phyloP scores from a whole-genome alignment of 2,329 filamentous ascomycete species.

The Aspergillus quadricinctus region DNA sequence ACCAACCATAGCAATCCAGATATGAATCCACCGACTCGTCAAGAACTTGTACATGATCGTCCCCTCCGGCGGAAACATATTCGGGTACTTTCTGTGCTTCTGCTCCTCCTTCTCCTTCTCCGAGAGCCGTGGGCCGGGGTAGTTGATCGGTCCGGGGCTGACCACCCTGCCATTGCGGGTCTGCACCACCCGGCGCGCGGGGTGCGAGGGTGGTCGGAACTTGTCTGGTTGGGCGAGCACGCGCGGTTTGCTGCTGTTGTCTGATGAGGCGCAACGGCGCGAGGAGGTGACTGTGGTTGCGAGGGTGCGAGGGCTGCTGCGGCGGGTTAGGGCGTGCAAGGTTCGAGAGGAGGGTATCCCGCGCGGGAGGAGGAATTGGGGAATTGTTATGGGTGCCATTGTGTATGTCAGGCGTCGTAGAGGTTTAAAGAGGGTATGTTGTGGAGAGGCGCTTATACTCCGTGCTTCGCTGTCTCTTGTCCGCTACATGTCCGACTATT shows the following conservation, averaged over 20 bases:
- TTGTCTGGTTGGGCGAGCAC: slow-evolving; percentile 81
- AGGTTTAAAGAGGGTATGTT: background rate
- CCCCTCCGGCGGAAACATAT: slow-evolving; percentile 80
- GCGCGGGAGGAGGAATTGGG: slow-evolving; percentile 64
- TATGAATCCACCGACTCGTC: slow-evolving; percentile 69
- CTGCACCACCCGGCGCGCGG: slow-evolving; percentile 60
- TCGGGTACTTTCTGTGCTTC: slow-evolving; percentile 71
- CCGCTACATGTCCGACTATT: background rate
- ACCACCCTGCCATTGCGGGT: slow-evolving; percentile 27
- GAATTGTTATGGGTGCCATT: slow-evolving; percentile 43
- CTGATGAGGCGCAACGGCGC: slow-evolving; percentile 24
- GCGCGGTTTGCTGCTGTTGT: slow-evolving; percentile 50
- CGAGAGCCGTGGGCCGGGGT: slow-evolving; percentile 65
- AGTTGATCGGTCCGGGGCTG: slow-evolving; percentile 54
- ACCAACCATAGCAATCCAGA: slow-evolving; percentile 73
- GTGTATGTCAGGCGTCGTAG: slow-evolving; percentile 1
- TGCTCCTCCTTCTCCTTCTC: slow-evolving; percentile 63
- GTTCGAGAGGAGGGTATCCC: slow-evolving; percentile 35
- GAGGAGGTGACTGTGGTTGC: slow-evolving; percentile 9
- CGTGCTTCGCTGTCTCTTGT: background rate
- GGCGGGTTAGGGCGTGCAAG: slow-evolving; percentile 24
- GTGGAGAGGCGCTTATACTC: background rate
- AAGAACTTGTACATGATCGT: slow-evolving; percentile 83
- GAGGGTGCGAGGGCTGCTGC: slow-evolving; percentile 8
- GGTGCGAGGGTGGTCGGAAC: slow-evolving; percentile 91